Conservation (phyloP, 768 basidiomycete species). For the Agaricus sinodeliciosus region DNA sequence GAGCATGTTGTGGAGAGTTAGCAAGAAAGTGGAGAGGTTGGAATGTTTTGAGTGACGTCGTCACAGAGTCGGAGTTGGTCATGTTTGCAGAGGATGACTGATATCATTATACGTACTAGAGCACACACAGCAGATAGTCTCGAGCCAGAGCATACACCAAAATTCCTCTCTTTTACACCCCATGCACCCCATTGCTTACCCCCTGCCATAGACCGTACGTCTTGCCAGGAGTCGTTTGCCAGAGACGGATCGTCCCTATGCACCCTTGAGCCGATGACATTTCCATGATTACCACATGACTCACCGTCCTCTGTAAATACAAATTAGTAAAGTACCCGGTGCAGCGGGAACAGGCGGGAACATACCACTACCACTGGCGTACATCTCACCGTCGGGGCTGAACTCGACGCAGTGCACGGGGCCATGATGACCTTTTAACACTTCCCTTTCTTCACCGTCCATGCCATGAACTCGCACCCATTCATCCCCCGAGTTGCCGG, state of each 20-base stretch:
- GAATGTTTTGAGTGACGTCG: conserved; percentile 8
- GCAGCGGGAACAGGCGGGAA: conserved; percentile 15
- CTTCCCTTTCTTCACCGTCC: conserved; percentile 83
- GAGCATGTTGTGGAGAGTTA: conserved; percentile 2
- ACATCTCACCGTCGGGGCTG: conserved; percentile 96
- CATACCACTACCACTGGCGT: conserved; percentile 93
- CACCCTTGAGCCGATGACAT: conserved; percentile 3
- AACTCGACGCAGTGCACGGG: conserved; percentile 93
- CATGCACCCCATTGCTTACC: conserved; percentile 4
- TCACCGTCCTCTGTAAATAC: conserved; percentile 64
- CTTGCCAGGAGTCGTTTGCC: conserved; percentile 96
- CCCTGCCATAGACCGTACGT: conserved; percentile 90
- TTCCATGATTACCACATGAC: conserved; percentile 15
- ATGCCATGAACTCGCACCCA: conserved; percentile 96
- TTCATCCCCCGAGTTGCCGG: conserved; percentile 84
- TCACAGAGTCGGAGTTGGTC: conserved; percentile 8
- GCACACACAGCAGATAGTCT: conserved; percentile 3
- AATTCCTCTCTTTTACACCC: conserved; percentile 3
- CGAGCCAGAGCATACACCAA: conserved; percentile 1
- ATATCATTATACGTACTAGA: conserved; percentile 15
- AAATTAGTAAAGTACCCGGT: conserved; percentile 12
- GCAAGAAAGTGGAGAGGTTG: neutral
- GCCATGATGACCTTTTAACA: conserved; percentile 95
- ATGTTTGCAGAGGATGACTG: conserved; percentile 7
- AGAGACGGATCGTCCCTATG: conserved; percentile 86